Evolutionary conservation across 2,329 filamentous ascomycete genomes (phyloP).

Genomic region (Phialophora verrucosa): DNA sequence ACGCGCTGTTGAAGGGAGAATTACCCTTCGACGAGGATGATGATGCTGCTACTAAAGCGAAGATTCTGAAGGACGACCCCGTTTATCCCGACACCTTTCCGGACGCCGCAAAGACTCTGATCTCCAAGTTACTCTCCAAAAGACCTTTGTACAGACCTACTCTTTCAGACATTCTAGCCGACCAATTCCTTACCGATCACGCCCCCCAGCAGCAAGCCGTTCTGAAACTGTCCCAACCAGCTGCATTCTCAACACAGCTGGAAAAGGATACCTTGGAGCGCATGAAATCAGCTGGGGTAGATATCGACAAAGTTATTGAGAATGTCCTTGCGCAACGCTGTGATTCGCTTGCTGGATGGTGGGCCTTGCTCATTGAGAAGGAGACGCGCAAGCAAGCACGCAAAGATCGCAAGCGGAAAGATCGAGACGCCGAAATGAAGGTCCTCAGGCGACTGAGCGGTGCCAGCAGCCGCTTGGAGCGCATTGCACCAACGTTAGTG

Average conservation of each 20-base stretch:
- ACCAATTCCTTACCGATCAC: constrained; percentile 86
- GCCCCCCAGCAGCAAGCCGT: constrained; percentile 89
- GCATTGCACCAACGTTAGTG: constrained; percentile 75
- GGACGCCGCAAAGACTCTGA: constrained; percentile 74
- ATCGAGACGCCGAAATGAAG: constrained; percentile 80
- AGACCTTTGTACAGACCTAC: constrained; percentile 81
- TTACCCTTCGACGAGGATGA: constrained; percentile 93
- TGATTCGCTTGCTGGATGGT: constrained; percentile 92
- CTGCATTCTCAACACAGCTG: constrained; percentile 81
- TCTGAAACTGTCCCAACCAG: constrained; percentile 76
- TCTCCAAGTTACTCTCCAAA: constrained; percentile 85
- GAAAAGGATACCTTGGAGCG: constrained; percentile 91
- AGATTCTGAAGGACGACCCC: constrained; percentile 84
- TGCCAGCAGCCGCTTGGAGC: constrained; percentile 83
- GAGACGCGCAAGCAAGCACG: constrained; percentile 85
- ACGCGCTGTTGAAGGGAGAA: constrained; percentile 78
- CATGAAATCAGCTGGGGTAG: constrained; percentile 91
- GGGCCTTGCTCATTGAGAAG: constrained; percentile 91
- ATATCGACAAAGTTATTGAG: constrained; percentile 93
- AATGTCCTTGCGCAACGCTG: constrained; percentile 89
- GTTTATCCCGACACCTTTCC: constrained; percentile 82
- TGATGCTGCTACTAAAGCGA: constrained; percentile 81
- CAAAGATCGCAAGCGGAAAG: constrained; percentile 80
- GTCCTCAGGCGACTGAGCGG: constrained; percentile 82
- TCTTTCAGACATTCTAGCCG: constrained; percentile 81